Percentiles rank a stretch among this genome's conserved stretches.
phyloP scores from a whole-genome alignment of 768 basidiomycete species.

The Agaricus subrufescens region DNA sequence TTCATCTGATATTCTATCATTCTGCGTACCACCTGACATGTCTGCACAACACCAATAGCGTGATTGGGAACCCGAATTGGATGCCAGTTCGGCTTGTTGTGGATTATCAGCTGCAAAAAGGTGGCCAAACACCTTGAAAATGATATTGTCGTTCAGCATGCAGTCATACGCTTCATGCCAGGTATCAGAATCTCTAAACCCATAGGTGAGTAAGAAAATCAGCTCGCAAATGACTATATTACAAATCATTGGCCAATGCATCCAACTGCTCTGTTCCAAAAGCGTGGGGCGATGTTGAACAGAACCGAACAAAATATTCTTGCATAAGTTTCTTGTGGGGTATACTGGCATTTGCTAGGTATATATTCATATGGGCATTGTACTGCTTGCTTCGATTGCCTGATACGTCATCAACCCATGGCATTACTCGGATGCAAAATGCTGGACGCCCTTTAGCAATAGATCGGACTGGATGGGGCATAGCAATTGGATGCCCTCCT shows the following conservation, averaged over 20 bases:
- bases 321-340: slow-evolving; percentile 22
- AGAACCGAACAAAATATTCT: slow-evolving; percentile 28
- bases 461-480: slow-evolving; percentile 8
- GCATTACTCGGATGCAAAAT: slow-evolving; percentile 3
- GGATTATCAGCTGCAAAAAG: slow-evolving; percentile 29
- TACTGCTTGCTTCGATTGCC: slow-evolving; percentile 31
- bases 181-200: slow-evolving; percentile 3
- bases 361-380: slow-evolving; percentile 30
- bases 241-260: slow-evolving; percentile 19
- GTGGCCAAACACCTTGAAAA: slow-evolving; percentile 20
- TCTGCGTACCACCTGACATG: no score
- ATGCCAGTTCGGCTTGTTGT: slow-evolving; percentile 24
- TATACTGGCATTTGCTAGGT: slow-evolving; percentile 22
- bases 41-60: no score
- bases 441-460: slow-evolving; percentile 10
- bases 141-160: slow-evolving; percentile 18
- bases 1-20: no score
- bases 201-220: neutral
- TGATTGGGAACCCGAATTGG: no score
- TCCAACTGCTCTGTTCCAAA: slow-evolving; percentile 24
- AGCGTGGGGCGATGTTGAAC: slow-evolving; percentile 27
- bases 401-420: slow-evolving; percentile 28
- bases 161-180: slow-evolving; percentile 24
- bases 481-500: neutral
- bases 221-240: neutral